phyloP scores from a whole-genome alignment of 148 eudicot genomes.

The Selenicereus undatus region DNA sequence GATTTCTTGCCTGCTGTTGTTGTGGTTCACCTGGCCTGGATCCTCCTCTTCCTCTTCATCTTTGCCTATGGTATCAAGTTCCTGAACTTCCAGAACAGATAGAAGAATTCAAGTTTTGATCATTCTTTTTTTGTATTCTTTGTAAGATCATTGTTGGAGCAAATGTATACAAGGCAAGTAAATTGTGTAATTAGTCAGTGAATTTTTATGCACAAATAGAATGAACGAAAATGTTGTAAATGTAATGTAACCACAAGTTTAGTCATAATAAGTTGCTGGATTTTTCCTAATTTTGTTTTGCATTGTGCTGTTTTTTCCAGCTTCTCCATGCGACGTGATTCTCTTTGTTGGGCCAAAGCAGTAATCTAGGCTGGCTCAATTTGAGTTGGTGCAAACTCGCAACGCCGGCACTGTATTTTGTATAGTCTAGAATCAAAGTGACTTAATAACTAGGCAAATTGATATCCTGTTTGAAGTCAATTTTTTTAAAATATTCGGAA shows the following conservation, averaged over 20 bases:
- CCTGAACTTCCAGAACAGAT: slow-evolving; percentile 67
- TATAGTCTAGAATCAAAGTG: no score
- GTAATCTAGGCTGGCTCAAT: no score
- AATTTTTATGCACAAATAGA: neutral
- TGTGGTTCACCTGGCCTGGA: slow-evolving; percentile 47
- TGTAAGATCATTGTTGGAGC: neutral
- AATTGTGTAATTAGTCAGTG: neutral
- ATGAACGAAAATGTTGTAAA: neutral
- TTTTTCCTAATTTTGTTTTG: neutral
- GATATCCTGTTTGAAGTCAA: no score
- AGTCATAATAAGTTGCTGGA: neutral
- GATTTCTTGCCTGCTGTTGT: slow-evolving; percentile 52
- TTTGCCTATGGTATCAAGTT: slow-evolving; percentile 59
- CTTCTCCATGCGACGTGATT: neutral
- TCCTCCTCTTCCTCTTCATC: slow-evolving; percentile 40
- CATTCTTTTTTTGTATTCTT: neutral
- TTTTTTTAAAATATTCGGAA: no score
- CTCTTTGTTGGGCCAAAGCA: no score
- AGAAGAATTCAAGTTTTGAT: neutral
- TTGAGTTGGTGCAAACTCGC: no score
- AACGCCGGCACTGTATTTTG: no score
- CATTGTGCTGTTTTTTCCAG: neutral
- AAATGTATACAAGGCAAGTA: neutral
- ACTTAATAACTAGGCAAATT: no score
- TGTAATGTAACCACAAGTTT: neutral